phyloP scores from a whole-genome alignment of 768 basidiomycete genomes.

The Trametes villosa region DNA sequence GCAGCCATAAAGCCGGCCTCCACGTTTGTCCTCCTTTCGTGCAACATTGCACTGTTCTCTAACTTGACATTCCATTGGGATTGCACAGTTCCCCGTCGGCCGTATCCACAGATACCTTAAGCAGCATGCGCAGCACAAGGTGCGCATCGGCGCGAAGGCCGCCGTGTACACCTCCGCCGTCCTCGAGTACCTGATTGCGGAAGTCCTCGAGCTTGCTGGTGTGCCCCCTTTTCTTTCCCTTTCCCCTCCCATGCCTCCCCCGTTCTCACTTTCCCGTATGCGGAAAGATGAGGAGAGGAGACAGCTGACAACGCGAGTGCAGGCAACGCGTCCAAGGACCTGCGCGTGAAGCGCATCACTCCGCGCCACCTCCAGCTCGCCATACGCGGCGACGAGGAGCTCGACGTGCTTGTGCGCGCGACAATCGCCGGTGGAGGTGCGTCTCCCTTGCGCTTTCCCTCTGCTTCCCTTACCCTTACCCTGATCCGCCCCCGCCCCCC shows the following conservation, averaged over 20 bases:
- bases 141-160: constrained; percentile 94
- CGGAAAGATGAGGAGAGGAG: constrained; percentile 57
- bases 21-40: constrained; percentile 57
- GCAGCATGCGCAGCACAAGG: constrained; percentile 89
- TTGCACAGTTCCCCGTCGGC: constrained; percentile 86
- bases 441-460: constrained; percentile 49
- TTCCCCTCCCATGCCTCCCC: constrained; percentile 66
- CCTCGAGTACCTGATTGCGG: constrained; percentile 94
- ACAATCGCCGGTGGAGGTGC: constrained; percentile 69
- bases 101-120: constrained; percentile 98
- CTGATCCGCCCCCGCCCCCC: background rate
- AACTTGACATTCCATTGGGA: constrained; percentile 42
- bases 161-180: constrained; percentile 97
- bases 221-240: constrained; percentile 44
- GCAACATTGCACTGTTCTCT: constrained; percentile 43
- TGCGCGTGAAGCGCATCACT: constrained; percentile 96
- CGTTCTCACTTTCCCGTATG: constrained; percentile 50
- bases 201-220: constrained; percentile 96
- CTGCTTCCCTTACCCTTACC: background rate
- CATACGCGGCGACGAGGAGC: constrained; percentile 95
- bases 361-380: constrained; percentile 95
- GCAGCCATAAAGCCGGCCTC: constrained; percentile 85
- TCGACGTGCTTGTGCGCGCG: constrained; percentile 92
- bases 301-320: constrained; percentile 40
- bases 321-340: constrained; percentile 98